These are phyloP conservation scores for Glycine soja DNA, from an alignment of 306 rosid genomes.

Conservation along the genomic window DNA sequence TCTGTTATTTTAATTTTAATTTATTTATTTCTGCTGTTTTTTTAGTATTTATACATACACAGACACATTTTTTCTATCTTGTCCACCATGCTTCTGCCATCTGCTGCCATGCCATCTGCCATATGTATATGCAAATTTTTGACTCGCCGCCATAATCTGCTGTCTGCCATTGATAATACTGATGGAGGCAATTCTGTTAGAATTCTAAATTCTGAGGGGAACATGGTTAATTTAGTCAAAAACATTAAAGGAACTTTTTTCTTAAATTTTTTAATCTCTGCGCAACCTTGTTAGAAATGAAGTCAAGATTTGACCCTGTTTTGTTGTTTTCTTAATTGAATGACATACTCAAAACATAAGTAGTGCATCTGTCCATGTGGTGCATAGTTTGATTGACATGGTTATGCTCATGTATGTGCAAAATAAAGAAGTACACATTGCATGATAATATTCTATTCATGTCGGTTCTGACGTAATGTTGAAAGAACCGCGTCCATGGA, in stretches of 20 bases:
- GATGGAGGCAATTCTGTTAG: not conserved
- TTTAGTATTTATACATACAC: not conserved
- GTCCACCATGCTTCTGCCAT: not conserved
- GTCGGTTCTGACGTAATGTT: slow-evolving; percentile 26
- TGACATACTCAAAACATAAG: slow-evolving; percentile 23
- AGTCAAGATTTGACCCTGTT: slow-evolving; percentile 31
- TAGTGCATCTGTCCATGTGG: not conserved
- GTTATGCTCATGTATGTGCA: not conserved
- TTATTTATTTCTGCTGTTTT: not conserved
- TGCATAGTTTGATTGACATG: slow-evolving; percentile 24
- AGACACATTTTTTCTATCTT: too few relatives aligned
- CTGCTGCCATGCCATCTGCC: not conserved
- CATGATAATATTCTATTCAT: slow-evolving; percentile 15
- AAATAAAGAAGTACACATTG: not conserved
- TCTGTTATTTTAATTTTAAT: not conserved
- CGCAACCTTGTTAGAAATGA: slow-evolving; percentile 30
- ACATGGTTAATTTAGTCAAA: slow-evolving; percentile 1
- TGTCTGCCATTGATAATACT: not conserved
- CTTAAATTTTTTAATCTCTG: slow-evolving; percentile 5
- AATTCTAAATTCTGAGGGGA: not conserved
- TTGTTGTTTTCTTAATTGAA: slow-evolving; percentile 33
- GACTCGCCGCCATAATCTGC: not conserved
- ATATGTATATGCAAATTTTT: not conserved
- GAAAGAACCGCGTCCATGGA: slow-evolving; percentile 19
- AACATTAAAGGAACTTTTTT: not conserved